These are phyloP conservation scores for Linnemannia elongata DNA, from an alignment of 192 early-diverging fungal genomes.

Conservation along the genomic window DNA sequence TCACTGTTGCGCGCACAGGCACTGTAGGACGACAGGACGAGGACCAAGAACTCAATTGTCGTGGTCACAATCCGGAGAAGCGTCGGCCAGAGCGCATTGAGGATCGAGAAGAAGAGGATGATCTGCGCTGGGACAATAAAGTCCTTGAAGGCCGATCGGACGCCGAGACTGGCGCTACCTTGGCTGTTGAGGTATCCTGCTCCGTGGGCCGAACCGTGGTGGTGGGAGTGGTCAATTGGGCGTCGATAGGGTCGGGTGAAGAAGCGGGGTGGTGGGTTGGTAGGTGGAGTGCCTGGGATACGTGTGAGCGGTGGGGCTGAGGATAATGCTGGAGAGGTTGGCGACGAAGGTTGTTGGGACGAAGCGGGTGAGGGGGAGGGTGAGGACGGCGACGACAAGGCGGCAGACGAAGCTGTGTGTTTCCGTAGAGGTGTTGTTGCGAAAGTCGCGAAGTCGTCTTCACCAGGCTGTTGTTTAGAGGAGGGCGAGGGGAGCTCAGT, in stretches of 20 bases:
- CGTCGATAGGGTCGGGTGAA: slow-evolving; percentile 49
- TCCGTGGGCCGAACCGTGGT: slow-evolving; percentile 32
- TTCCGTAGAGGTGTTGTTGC: too few species aligned
- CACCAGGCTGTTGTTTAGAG: background rate
- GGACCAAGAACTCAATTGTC: slow-evolving; percentile 31
- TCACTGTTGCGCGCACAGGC: slow-evolving; percentile 43
- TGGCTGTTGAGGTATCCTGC: slow-evolving; percentile 26
- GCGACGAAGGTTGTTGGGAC: slow-evolving; percentile 8
- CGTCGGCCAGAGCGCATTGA: slow-evolving; percentile 50
- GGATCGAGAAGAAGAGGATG: slow-evolving; percentile 48
- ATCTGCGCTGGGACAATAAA: slow-evolving; percentile 52
- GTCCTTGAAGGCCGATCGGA: slow-evolving; percentile 55
- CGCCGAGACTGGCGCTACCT: slow-evolving; percentile 41
- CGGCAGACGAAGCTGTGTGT: background rate
- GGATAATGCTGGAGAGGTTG: background rate
- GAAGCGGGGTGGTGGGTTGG: slow-evolving; percentile 50
- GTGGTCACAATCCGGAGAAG: slow-evolving; percentile 32
- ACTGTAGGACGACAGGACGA: slow-evolving; percentile 46
- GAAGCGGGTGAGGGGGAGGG: background rate
- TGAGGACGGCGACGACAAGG: background rate
- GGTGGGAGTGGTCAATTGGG: slow-evolving; percentile 28
- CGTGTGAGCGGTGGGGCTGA: slow-evolving; percentile 11
- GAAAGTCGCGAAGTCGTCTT: background rate
- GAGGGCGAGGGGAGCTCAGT: background rate
- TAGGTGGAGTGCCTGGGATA: slow-evolving; percentile 25